These are phyloP conservation scores for Mortierella sp. DNA, from an alignment of 371 early-diverging fungal species.

Conservation along the genomic window DNA sequence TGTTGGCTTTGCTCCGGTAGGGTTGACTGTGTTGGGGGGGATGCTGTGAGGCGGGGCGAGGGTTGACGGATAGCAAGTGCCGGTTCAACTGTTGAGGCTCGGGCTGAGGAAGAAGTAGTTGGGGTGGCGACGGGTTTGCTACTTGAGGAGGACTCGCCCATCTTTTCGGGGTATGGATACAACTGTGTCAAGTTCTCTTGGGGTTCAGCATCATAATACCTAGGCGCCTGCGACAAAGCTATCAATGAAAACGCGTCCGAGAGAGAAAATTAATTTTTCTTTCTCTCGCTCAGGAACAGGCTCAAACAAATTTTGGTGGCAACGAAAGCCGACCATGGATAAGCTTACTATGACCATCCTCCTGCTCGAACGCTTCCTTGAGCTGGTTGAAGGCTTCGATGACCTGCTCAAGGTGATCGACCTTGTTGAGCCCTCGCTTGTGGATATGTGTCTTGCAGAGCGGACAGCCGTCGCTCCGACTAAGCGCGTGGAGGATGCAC, in stretches of 20 bases:
- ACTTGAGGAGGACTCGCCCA: neutral
- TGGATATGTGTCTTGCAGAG: constrained; percentile 50
- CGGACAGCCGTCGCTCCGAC: constrained; percentile 42
- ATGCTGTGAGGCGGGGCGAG: neutral
- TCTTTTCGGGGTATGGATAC: constrained; percentile 55
- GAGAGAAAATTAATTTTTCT: neutral
- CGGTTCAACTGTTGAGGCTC: neutral
- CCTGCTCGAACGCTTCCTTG: constrained; percentile 40
- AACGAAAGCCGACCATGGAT: neutral
- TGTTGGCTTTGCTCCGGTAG: neutral
- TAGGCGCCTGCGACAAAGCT: constrained; percentile 50
- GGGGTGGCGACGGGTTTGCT: neutral
- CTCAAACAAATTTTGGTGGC: constrained; percentile 22
- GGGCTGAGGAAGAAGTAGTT: neutral
- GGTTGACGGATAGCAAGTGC: neutral
- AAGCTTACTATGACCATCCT: constrained; percentile 29
- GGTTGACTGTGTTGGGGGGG: constrained; percentile 3
- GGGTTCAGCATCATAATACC: constrained; percentile 26
- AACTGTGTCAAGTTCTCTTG: constrained; percentile 44
- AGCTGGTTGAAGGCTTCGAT: constrained; percentile 36
- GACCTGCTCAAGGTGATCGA: constrained; percentile 37
- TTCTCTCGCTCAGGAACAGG: neutral
- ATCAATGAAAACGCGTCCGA: neutral
- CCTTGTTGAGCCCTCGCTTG: constrained; percentile 33
- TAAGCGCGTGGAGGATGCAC: constrained; percentile 45